A percentile compares a stretch with the other conserved stretches of the same genome.
These are phyloP conservation scores for Ramaria rubella DNA, from an alignment of 768 basidiomycete species.

Conservation along the genomic window DNA sequence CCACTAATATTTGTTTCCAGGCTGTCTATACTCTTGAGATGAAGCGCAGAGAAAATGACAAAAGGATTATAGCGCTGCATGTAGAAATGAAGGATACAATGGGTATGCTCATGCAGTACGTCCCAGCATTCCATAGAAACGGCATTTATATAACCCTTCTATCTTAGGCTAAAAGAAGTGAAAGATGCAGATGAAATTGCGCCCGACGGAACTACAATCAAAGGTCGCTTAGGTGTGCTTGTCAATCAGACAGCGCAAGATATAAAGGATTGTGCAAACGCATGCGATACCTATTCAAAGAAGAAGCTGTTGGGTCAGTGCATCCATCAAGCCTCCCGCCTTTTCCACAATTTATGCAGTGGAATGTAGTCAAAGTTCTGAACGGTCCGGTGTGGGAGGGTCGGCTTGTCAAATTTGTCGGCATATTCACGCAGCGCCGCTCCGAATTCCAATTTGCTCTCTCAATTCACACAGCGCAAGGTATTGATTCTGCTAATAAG, in stretches of 20 bases:
- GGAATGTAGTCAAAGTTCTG: slow-evolving; percentile 20
- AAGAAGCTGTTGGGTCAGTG: no score
- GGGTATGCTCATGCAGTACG: slow-evolving; percentile 39
- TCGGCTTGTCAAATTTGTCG: slow-evolving; percentile 19
- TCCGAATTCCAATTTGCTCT: slow-evolving; percentile 26
- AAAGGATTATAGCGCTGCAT: slow-evolving; percentile 39
- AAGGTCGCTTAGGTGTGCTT: slow-evolving; percentile 29
- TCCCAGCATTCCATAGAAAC: no score
- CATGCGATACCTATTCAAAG: slow-evolving; percentile 28
- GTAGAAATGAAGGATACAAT: slow-evolving; percentile 48
- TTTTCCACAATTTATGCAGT: no score
- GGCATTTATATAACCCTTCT: not conserved
- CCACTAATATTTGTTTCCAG: not conserved
- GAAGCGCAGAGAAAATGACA: slow-evolving; percentile 45
- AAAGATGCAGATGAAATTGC: slow-evolving; percentile 24
- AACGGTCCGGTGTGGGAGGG: slow-evolving; percentile 23
- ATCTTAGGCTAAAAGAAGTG: slow-evolving; percentile 25
- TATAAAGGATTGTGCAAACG: slow-evolving; percentile 27
- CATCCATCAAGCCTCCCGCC: no score
- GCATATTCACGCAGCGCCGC: slow-evolving; percentile 19
- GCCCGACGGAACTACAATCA: slow-evolving; percentile 28
- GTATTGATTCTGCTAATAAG: slow-evolving; percentile 17
- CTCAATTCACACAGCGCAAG: slow-evolving; percentile 21
- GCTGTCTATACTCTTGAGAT: slow-evolving; percentile 42
- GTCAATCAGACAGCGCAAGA: slow-evolving; percentile 23